Evolutionary conservation across 2,329 filamentous ascomycete genomes (phyloP).

Genomic region (Fusarium caatingaense): DNA sequence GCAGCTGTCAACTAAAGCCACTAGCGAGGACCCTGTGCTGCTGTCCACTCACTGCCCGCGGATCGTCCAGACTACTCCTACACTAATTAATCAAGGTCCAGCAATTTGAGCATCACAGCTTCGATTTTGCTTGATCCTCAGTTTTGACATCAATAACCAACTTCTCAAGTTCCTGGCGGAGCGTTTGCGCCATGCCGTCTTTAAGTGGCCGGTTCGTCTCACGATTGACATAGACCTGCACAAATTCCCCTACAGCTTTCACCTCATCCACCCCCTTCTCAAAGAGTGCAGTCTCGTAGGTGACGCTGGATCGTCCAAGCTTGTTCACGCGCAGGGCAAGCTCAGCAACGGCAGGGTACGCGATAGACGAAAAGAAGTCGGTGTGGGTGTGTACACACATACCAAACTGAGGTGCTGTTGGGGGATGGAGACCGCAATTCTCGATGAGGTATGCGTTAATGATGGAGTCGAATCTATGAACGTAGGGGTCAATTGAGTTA

Average conservation of each 20-base stretch:
- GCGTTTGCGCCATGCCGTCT: constrained; percentile 69
- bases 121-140: constrained; percentile 14
- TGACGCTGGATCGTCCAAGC: constrained; percentile 86
- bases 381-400: constrained; percentile 88
- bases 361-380: constrained; percentile 84
- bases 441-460: constrained; percentile 90
- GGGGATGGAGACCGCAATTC: constrained; percentile 78
- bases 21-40: neutral
- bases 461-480: constrained; percentile 80
- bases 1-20: neutral
- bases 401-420: constrained; percentile 77
- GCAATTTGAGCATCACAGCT: constrained; percentile 19
- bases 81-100: neutral
- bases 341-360: constrained; percentile 85
- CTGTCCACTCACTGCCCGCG: neutral
- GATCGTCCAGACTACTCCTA: neutral
- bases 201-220: constrained; percentile 74
- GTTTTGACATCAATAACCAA: constrained; percentile 55
- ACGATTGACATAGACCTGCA: constrained; percentile 89
- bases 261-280: constrained; percentile 77
- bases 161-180: constrained; percentile 70
- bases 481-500: neutral
- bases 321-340: constrained; percentile 84
- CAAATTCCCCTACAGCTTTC: constrained; percentile 83
- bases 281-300: constrained; percentile 91